Base-by-base conservation (phyloP, 2,329 filamentous ascomycete species). In the Pyricularia pennisetigena region DNA sequence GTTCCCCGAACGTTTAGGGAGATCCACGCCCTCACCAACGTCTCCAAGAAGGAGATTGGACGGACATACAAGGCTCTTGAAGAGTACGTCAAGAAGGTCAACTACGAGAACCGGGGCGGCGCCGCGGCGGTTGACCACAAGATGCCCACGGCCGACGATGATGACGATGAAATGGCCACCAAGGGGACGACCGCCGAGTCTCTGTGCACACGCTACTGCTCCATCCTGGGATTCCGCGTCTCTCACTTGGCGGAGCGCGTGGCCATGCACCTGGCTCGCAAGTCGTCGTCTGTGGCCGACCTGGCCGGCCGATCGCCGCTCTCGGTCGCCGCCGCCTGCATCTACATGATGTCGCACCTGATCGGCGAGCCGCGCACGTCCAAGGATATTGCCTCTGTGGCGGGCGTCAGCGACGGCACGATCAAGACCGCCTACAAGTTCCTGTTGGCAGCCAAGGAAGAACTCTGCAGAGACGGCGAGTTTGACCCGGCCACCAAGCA, bases 31-130 rank as follows among this genome's bases (percentile, higher is more conserved):
- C 84, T 98, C 77, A 99, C 95, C 9, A 92, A 92, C 73, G 94
- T 99, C 30, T 90, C 90, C 70, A 97, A 98, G 83, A 98, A 98
- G 81, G 96, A 99, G 76, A 97, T 99, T 71, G 95, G 95, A 26
- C 85, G 94, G 69, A 94, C 94, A 28, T 99, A 97, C 86, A 99
- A 99, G 82, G 84, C 88, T 69, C 84, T 99, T 63, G 94, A 98
- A 80, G 88, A 90, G 73, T 97, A 97, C 80, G 75, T 88, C 90
- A 74, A 89, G 89, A 62, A 62, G 74, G 86, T 89, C 66, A 87
- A 92, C 75, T 88, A 90, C 71, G 81, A 86, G 68, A 85, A 87
- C 74, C 72, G 72, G 29, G 59, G 59, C 84, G 84, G 71, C 73
- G 82, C 59, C 74, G 76, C 68, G 82, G 70, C 59, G 2, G 24